These are phyloP conservation scores for Zymoseptoria pseudotritici DNA, from an alignment of 2,329 filamentous ascomycete genomes.

Conservation along the genomic window DNA sequence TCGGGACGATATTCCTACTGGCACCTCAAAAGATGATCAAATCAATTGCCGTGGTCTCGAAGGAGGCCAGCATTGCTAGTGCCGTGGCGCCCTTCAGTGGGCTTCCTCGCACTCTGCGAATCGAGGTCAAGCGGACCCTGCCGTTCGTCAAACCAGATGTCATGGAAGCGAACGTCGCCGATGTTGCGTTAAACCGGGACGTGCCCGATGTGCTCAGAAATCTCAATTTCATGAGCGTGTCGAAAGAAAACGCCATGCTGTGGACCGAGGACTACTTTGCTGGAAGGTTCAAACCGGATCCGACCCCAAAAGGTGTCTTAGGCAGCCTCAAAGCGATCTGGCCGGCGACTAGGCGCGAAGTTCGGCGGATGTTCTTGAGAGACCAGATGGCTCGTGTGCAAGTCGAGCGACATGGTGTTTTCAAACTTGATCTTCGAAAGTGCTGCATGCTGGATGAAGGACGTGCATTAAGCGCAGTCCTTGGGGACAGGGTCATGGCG, in stretches of 20 bases:
- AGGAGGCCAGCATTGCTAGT: neutral
- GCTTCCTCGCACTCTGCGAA: conserved; percentile 7
- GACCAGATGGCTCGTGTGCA: conserved; percentile 23
- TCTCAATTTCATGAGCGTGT: conserved; percentile 5
- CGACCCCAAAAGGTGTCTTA: neutral
- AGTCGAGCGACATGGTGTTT: conserved; percentile 13
- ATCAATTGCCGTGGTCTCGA: conserved; percentile 10
- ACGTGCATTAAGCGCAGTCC: conserved; percentile 5
- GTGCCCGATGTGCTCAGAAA: conserved; percentile 3
- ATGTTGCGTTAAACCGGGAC: conserved; percentile 10
- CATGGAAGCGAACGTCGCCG: conserved; percentile 4
- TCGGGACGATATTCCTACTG: conserved; percentile 15
- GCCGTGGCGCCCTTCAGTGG: neutral
- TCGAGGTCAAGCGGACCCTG: conserved; percentile 11
- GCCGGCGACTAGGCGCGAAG: conserved; percentile 12
- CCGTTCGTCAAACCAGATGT: conserved; percentile 17
- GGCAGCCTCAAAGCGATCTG: conserved; percentile 4
- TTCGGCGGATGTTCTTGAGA: conserved; percentile 21
- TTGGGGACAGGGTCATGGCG: neutral
- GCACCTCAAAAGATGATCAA: conserved; percentile 19
- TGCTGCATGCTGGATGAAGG: conserved; percentile 22
- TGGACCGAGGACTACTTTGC: conserved; percentile 12
- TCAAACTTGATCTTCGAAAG: conserved; percentile 24
- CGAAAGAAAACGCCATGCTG: conserved; percentile 1
- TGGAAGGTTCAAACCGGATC: conserved; percentile 1